phyloP scores from a whole-genome alignment of 495 filamentous ascomycete genomes.

The Bacidia gigantensis region DNA sequence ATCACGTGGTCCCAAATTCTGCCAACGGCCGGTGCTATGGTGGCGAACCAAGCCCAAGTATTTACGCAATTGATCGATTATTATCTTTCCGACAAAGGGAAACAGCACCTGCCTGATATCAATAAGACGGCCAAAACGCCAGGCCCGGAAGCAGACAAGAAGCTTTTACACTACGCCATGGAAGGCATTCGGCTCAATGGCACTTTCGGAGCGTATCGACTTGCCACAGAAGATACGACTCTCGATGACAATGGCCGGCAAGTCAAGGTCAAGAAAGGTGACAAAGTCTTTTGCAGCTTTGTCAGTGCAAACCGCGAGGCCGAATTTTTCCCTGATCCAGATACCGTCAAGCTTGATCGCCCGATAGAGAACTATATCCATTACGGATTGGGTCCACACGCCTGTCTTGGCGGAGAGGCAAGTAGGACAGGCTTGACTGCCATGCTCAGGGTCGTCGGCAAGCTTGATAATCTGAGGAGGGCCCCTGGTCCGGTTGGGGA shows the following conservation, averaged over 20 bases:
- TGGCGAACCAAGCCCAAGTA: slow-evolving; percentile 59
- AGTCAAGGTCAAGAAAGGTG: slow-evolving; percentile 36
- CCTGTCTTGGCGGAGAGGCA: slow-evolving; percentile 46
- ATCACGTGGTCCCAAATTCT: slow-evolving; percentile 63
- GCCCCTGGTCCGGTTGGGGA: slow-evolving; percentile 54
- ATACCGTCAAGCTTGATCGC: slow-evolving; percentile 50
- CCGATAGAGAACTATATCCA: slow-evolving; percentile 56
- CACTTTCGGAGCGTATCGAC: slow-evolving; percentile 44
- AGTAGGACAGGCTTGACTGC: slow-evolving; percentile 49
- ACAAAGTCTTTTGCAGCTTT: slow-evolving; percentile 40
- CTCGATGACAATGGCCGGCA: slow-evolving; percentile 38
- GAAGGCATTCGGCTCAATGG: slow-evolving; percentile 48
- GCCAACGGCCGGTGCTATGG: slow-evolving; percentile 43
- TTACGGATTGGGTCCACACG: slow-evolving; percentile 48
- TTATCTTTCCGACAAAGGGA: slow-evolving; percentile 48
- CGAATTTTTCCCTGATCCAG: slow-evolving; percentile 52
- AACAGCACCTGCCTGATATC: slow-evolving; percentile 43
- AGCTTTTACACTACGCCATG: slow-evolving; percentile 36
- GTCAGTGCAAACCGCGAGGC: slow-evolving; percentile 45
- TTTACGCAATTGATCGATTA: slow-evolving; percentile 71
- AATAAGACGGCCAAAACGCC: slow-evolving; percentile 38
- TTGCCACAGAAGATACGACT: slow-evolving; percentile 28
- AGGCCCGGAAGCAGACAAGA: slow-evolving; percentile 34
- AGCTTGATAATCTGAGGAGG: slow-evolving; percentile 47
- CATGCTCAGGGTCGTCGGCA: slow-evolving; percentile 47